phyloP scores from a whole-genome alignment of 805 yeast species.

The Ogataea chonburiensis region DNA sequence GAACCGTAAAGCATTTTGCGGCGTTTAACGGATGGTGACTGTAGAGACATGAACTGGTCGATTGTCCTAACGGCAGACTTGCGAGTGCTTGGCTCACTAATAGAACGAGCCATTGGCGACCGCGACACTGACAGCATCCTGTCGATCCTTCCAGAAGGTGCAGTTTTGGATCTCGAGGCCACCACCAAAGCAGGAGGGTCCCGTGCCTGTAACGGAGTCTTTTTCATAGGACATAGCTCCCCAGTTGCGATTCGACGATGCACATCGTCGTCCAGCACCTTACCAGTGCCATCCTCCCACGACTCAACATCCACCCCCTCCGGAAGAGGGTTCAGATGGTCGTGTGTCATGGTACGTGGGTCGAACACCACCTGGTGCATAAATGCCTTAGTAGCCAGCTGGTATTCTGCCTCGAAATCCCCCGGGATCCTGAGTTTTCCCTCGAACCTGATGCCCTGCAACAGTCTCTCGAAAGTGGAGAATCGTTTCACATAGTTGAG shows the following conservation, averaged over 20 bases:
- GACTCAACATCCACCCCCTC: constrained; percentile 28
- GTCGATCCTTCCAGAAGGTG: not conserved
- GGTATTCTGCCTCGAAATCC: constrained; percentile 57
- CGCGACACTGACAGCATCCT: not conserved
- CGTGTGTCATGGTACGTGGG: constrained; percentile 49
- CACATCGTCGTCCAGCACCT: constrained; percentile 40
- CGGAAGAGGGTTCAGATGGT: constrained; percentile 59
- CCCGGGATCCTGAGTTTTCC: constrained; percentile 58
- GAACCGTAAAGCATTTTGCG: constrained; percentile 24
- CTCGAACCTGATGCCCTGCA: constrained; percentile 56
- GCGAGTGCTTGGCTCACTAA: constrained; percentile 4
- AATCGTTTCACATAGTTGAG: constrained; percentile 54
- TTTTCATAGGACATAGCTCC: constrained; percentile 61
- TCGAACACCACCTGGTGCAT: constrained; percentile 83
- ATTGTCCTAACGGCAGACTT: constrained; percentile 24
- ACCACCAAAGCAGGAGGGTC: constrained; percentile 31
- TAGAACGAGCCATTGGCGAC: constrained; percentile 4
- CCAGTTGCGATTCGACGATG: constrained; percentile 65
- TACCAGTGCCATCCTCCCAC: constrained; percentile 44
- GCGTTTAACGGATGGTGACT: constrained; percentile 28
- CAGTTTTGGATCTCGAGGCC: not conserved
- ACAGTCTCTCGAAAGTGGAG: constrained; percentile 51
- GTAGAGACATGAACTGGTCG: constrained; percentile 23
- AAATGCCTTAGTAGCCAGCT: constrained; percentile 74
- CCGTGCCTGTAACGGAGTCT: constrained; percentile 45